phyloP scores from a whole-genome alignment of 192 early-diverging fungal genomes.

The Coemansia sp. region DNA sequence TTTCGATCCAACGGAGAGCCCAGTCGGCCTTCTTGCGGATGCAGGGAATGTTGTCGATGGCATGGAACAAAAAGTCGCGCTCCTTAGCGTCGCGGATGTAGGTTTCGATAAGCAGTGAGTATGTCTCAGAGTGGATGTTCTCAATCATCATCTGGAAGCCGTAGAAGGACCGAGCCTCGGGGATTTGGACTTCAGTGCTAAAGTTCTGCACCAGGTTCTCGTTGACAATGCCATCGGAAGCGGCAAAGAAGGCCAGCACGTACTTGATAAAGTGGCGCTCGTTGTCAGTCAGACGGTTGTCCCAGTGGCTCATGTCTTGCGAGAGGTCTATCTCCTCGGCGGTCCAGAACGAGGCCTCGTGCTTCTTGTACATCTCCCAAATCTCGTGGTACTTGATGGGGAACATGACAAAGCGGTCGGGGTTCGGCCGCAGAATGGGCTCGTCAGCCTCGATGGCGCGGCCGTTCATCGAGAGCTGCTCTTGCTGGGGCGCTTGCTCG shows the following conservation, averaged over 20 bases:
- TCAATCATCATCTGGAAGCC: conserved; percentile 99
- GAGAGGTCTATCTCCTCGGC: conserved; percentile 93
- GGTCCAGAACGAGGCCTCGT: conserved; percentile 96
- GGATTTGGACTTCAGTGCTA: conserved; percentile 88
- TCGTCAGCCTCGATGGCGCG: conserved; percentile 49
- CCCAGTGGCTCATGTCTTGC: conserved; percentile 90
- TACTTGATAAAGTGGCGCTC: conserved; percentile 90
- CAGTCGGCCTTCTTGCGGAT: conserved; percentile 96
- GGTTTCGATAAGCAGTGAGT: conserved; percentile 92
- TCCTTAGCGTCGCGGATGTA: conserved; percentile 88
- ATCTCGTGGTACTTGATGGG: conserved; percentile 94
- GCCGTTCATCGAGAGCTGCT: conserved; percentile 37
- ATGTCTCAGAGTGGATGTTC: conserved; percentile 95
- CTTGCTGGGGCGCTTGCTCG: conserved; percentile 28
- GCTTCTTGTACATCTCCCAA: conserved; percentile 98
- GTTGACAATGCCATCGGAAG: conserved; percentile 94
- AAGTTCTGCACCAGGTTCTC: conserved; percentile 92
- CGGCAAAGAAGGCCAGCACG: conserved; percentile 94
- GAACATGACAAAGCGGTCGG: conserved; percentile 85
- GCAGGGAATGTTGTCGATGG: conserved; percentile 93
- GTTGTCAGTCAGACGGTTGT: conserved; percentile 74
- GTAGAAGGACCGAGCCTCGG: conserved; percentile 92
- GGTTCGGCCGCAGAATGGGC: conserved; percentile 66
- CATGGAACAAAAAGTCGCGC: conserved; percentile 85
- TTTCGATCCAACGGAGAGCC: conserved; percentile 91